These are phyloP conservation scores for Myochromella boudieri DNA, from an alignment of 768 basidiomycete species.

Conservation along the genomic window DNA sequence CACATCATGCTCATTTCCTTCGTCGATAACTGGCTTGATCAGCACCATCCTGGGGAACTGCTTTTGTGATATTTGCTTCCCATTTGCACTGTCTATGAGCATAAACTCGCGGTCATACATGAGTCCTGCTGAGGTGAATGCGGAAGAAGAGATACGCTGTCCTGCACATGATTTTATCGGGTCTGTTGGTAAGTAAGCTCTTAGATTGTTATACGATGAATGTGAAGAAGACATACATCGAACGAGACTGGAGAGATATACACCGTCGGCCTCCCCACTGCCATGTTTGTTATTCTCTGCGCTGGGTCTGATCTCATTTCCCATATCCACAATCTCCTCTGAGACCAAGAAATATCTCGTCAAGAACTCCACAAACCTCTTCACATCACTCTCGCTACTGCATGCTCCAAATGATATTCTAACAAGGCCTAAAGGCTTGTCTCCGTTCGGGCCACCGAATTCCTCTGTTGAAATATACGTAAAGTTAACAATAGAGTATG, in stretches of 20 bases:
- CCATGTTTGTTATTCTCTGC: not conserved
- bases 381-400: slow-evolving; percentile 11
- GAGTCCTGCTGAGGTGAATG: slow-evolving; percentile 9
- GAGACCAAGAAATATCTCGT: slow-evolving; percentile 12
- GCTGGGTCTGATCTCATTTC: not conserved
- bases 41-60: slow-evolving; percentile 16
- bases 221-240: slow-evolving; percentile 11
- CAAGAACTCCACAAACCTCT: slow-evolving; percentile 11
- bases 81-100: slow-evolving; percentile 9
- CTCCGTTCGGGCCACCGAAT: slow-evolving; percentile 11
- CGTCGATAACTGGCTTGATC: slow-evolving; percentile 13
- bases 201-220: no score
- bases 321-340: slow-evolving; percentile 1
- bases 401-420: slow-evolving; percentile 17
- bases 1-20: not conserved
- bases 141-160: slow-evolving; percentile 5
- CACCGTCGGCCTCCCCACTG: no score
- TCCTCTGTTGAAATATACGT: slow-evolving; percentile 5
- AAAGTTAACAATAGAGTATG: no score
- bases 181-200: no score
- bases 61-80: slow-evolving; percentile 15
- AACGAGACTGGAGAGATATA: slow-evolving; percentile 12
- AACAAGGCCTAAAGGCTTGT: slow-evolving; percentile 12
- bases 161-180: slow-evolving; percentile 18
- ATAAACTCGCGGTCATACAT: slow-evolving; percentile 15